Evolutionary conservation across 2,329 filamentous ascomycete genomes (phyloP).

Genomic region (Colletotrichum ledebouriae): DNA sequence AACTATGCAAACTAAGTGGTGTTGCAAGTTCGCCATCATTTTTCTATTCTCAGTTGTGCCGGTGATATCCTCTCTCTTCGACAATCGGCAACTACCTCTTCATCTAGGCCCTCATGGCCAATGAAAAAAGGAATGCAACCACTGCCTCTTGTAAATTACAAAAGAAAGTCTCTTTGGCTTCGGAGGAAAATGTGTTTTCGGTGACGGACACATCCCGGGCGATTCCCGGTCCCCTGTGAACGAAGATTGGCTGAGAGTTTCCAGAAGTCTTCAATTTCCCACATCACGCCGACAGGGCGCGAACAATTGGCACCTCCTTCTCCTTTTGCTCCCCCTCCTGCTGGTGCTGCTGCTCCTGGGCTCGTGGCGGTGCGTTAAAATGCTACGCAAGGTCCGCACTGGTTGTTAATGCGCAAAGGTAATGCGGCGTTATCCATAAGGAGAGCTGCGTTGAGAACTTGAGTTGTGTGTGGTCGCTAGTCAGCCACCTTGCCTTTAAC

Average conservation of each 20-base stretch:
- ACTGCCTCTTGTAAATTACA: background rate
- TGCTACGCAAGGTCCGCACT: slow-evolving; percentile 3
- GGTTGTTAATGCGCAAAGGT: background rate
- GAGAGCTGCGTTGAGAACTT: too few relatives aligned
- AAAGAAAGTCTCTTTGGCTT: background rate
- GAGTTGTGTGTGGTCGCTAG: background rate
- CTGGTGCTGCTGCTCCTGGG: background rate
- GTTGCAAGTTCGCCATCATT: too few relatives aligned
- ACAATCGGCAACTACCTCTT: background rate
- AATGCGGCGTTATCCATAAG: too few relatives aligned
- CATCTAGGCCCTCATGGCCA: background rate
- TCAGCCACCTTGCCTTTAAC: slow-evolving; percentile 13
- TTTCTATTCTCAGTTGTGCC: background rate
- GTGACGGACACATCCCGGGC: background rate
- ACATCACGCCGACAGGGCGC: slow-evolving; percentile 6
- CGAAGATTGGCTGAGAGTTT: slow-evolving; percentile 8
- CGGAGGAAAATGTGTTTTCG: slow-evolving; percentile 2
- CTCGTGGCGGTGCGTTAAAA: background rate
- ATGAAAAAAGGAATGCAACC: background rate
- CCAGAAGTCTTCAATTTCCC: slow-evolving; percentile 28
- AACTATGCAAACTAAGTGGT: too few relatives aligned
- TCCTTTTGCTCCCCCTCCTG: too few relatives aligned
- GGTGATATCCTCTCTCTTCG: background rate
- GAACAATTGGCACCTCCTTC: slow-evolving; percentile 3
- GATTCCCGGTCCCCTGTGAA: background rate